Evolutionary conservation across 192 early-diverging fungal species (phyloP), one percentile per base, ranked within the genome.

Genomic region (Chytriomyces confervae): DNA sequence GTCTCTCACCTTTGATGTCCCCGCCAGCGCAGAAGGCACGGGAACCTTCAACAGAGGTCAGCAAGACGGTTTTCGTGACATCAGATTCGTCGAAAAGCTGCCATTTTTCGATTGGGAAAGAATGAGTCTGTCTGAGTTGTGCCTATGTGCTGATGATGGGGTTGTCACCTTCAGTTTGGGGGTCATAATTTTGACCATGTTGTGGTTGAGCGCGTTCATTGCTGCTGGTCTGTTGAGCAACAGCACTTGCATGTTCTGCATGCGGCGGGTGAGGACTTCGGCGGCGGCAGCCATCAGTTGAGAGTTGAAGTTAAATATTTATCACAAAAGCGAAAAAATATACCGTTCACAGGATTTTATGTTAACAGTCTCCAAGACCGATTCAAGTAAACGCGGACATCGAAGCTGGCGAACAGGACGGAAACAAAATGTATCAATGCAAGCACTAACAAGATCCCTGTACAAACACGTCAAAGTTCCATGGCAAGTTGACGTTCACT

Each of bases 1-100:
- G 13, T 57, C 53, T n/a, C 13, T 57, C 53, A 57, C 53, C 53
- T 20, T 57, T 57, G 2, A 57, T 57, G 77, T 87, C 86, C 0
- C 86, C 86, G 1, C 96, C 95, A 4, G 96, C 94, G 78, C 95
- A 98, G 79, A 97, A 96, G 8, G 92, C 95, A 72, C 86, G 87
- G 24, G 64, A 51, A 23, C 84, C 83, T 61, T 90, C 92, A 45
- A 86, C 84, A 2, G 91, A 89, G 74, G 92, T 92, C 72, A 97
- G 69, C 46, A 98, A 86, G 70, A 97, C 91, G 29, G 96, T 89
- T 79, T 95, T 95, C 80, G 91, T 93, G 53, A 94, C 83, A 63
- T 95, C 91, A 20, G 16, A n/a, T 57, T 57, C 53, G 20, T 57
- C 53, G 20, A 57, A 57, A 13, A 20, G 16, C 53, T 57, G 53